Evolutionary conservation across 1,284 basidiomycete genomes (phyloP).

Genomic region (Melanopsichium pennsylvanicum): DNA sequence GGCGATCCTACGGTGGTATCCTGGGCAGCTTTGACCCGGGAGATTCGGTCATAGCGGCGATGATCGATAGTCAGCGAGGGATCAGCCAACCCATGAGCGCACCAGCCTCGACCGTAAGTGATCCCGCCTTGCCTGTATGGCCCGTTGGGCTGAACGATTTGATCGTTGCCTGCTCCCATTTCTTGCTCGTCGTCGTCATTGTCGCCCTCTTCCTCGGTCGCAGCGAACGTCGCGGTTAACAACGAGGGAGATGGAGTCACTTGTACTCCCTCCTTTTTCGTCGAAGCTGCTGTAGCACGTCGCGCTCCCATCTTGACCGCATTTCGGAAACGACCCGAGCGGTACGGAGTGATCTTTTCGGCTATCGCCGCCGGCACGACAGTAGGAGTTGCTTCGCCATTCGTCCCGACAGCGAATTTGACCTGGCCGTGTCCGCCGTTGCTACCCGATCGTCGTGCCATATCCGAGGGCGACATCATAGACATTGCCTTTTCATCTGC

Average conservation of each 20-base stretch:
- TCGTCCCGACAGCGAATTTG: constrained; percentile 24
- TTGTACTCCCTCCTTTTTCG: not conserved
- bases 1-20: not conserved
- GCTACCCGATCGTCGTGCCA: constrained; percentile 12
- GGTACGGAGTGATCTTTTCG: constrained; percentile 20
- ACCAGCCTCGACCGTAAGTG: constrained; percentile 51
- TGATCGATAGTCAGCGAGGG: constrained; percentile 35
- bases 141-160: constrained; percentile 45
- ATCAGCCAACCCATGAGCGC: constrained; percentile 50
- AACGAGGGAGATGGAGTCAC: constrained; percentile 12
- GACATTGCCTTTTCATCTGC: constrained; percentile 27
- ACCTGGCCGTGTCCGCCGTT: constrained; percentile 25
- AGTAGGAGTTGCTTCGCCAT: constrained; percentile 15
- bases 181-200: constrained; percentile 4
- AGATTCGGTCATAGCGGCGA: constrained; percentile 27
- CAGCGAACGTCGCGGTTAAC: constrained; percentile 19
- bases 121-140: constrained; percentile 51
- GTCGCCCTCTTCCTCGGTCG: constrained; percentile 21
- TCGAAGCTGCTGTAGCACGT: not conserved
- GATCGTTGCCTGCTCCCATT: not conserved
- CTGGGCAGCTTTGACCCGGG: not conserved
- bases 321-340: constrained; percentile 24
- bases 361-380: not conserved
- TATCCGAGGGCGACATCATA: constrained; percentile 8
- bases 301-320: constrained; percentile 25